phyloP scores from a whole-genome alignment of 1,284 basidiomycete genomes.

The Puccinia hordei region DNA sequence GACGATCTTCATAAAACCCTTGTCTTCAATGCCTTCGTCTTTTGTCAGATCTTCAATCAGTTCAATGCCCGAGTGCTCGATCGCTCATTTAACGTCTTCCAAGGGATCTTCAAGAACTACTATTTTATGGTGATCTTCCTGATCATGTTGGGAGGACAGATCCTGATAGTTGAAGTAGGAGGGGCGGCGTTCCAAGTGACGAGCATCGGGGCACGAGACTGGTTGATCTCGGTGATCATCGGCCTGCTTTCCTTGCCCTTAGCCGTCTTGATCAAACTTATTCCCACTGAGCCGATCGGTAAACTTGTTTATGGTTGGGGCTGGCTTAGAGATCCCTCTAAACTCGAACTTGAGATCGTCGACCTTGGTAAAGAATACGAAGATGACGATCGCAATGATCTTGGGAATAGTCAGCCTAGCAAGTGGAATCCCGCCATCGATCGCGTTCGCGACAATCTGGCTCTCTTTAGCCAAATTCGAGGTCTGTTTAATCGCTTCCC shows the following conservation, averaged over 20 bases:
- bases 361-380: constrained; percentile 69
- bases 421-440: constrained; percentile 62
- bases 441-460: constrained; percentile 79
- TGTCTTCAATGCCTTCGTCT: constrained; percentile 53
- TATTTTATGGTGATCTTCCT: constrained; percentile 52
- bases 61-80: constrained; percentile 52
- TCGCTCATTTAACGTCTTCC: constrained; percentile 51
- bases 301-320: constrained; percentile 69
- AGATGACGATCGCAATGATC: constrained; percentile 54
- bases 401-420: constrained; percentile 7
- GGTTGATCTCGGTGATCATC: constrained; percentile 87
- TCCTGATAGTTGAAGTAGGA: constrained; percentile 53
- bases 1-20: constrained; percentile 52
- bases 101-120: constrained; percentile 52
- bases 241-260: constrained; percentile 85
- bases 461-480: constrained; percentile 75
- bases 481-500: constrained; percentile 58
- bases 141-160: constrained; percentile 51
- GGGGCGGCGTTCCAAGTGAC: constrained; percentile 67
- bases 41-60: constrained; percentile 54
- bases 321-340: constrained; percentile 70
- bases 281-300: constrained; percentile 81
- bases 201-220: constrained; percentile 75
- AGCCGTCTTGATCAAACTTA: constrained; percentile 75
- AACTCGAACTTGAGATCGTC: constrained; percentile 68